Percentiles rank a stretch among this genome's conserved stretches.
phyloP scores from a whole-genome alignment of 164 flowering plant genomes.

The Stephania yunnanensis region DNA sequence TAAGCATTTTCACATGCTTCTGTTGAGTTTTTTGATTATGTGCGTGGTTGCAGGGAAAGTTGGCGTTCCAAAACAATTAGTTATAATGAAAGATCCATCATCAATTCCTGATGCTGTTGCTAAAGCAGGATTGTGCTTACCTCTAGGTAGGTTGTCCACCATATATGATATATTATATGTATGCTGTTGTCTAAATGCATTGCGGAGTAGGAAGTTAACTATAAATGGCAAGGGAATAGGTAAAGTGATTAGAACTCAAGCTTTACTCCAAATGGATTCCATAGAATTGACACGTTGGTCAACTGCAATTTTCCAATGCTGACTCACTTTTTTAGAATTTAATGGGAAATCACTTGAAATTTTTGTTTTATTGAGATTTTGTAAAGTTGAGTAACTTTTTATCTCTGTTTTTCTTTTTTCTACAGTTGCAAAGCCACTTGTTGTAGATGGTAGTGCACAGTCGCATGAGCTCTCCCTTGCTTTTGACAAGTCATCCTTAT shows the following conservation, averaged over 20 bases:
- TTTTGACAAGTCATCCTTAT: slow-evolving; percentile 70
- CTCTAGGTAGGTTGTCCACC: slow-evolving; percentile 42
- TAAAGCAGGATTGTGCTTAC: slow-evolving; percentile 61
- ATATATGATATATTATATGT: neutral
- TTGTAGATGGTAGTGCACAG: slow-evolving; percentile 74
- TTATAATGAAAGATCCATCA: slow-evolving; percentile 48
- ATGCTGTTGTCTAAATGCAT: neutral
- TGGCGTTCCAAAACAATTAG: slow-evolving; percentile 69
- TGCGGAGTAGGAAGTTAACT: neutral
- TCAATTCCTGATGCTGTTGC: slow-evolving; percentile 60
- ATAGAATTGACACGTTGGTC: neutral
- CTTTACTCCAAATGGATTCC: neutral
- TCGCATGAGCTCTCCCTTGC: slow-evolving; percentile 94
- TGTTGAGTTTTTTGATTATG: neutral
- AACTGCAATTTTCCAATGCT: neutral
- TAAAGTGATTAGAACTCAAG: neutral
- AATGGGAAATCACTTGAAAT: neutral
- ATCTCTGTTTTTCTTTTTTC: neutral
- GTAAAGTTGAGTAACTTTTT: neutral
- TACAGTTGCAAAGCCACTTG: slow-evolving; percentile 91
- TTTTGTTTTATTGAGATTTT: neutral
- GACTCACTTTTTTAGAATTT: neutral
- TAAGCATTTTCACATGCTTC: neutral
- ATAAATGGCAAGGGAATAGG: neutral
- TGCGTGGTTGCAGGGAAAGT: slow-evolving; percentile 48